These are phyloP conservation scores for Zygnema circumcarinatum DNA, from an alignment of 139 green algal species.

Conservation along the genomic window DNA sequence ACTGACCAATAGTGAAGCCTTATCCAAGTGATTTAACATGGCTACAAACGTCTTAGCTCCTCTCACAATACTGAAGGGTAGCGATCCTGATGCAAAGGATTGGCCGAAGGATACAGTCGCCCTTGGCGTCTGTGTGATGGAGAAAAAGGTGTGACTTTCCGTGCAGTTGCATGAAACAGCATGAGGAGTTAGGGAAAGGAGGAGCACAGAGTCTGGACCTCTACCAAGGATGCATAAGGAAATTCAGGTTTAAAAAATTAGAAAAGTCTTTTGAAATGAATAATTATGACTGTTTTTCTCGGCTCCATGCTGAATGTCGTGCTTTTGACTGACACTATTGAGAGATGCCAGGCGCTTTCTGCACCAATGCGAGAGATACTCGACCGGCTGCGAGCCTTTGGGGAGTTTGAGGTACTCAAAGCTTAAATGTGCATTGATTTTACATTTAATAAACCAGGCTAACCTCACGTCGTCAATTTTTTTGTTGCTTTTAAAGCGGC, in stretches of 20 bases:
- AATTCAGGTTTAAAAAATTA: too few species aligned
- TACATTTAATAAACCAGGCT: background rate
- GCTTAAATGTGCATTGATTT: background rate
- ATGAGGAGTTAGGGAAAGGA: background rate
- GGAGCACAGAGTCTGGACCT: background rate
- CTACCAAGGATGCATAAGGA: background rate
- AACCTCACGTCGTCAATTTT: too few species aligned
- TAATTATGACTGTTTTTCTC: background rate
- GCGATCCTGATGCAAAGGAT: background rate
- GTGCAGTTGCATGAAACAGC: background rate
- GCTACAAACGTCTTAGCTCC: too few species aligned
- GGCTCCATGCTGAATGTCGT: too few species aligned
- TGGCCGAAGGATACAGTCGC: constrained; percentile 23
- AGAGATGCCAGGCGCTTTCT: constrained; percentile 67
- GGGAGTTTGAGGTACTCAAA: constrained; percentile 61
- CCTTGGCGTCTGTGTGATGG: constrained; percentile 37
- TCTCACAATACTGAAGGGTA: background rate
- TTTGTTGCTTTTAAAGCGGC: too few species aligned
- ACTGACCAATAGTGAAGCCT: too few species aligned
- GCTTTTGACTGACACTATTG: background rate
- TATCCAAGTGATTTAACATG: too few species aligned
- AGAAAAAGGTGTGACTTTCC: constrained; percentile 33
- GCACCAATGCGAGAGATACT: constrained; percentile 93
- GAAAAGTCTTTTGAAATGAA: background rate
- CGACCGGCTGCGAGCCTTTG: constrained; percentile 73